Percentiles rank a stretch among this genome's conserved stretches.
These are phyloP conservation scores for Nannizzia gypsea DNA, from an alignment of 2,329 filamentous ascomycete species.

Conservation along the genomic window DNA sequence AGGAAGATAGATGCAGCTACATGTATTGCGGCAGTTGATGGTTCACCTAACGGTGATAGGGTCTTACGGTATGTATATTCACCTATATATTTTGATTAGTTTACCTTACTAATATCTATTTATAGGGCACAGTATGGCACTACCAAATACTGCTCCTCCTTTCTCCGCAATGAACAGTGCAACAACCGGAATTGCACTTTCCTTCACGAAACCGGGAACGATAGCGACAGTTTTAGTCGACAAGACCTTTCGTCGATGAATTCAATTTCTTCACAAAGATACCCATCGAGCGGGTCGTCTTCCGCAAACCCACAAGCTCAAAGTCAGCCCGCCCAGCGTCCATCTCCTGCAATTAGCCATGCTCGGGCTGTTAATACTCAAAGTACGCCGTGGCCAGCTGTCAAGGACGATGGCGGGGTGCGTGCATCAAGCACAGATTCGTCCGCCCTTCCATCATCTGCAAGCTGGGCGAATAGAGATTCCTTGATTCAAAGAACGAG, in stretches of 20 bases:
- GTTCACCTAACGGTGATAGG: conserved; percentile 80
- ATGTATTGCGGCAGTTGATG: conserved; percentile 87
- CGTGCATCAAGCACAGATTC: conserved; percentile 55
- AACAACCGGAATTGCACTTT: conserved; percentile 97
- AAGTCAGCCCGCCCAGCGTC: conserved; percentile 25
- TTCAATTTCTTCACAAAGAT: conserved; percentile 66
- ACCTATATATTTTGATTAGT: neutral
- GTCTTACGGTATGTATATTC: conserved; percentile 58
- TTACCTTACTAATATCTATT: neutral
- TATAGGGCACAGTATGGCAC: conserved; percentile 64
- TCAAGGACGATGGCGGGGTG: conserved; percentile 51
- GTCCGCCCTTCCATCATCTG: conserved; percentile 83
- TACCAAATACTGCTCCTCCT: conserved; percentile 97
- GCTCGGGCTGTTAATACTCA: conserved; percentile 42
- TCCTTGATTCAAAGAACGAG: conserved; percentile 55
- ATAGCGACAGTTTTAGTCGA: conserved; percentile 89
- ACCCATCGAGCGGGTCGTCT: conserved; percentile 23
- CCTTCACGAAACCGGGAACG: conserved; percentile 93
- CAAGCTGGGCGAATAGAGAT: conserved; percentile 74
- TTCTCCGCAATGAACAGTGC: conserved; percentile 85
- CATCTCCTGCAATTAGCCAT: conserved; percentile 37
- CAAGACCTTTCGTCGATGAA: conserved; percentile 94
- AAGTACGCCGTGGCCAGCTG: conserved; percentile 61
- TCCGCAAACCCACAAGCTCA: conserved; percentile 18
- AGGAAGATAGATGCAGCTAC: conserved; percentile 77